These are phyloP conservation scores for Xylaria cubensis DNA, from an alignment of 495 filamentous ascomycete genomes.

Conservation along the genomic window DNA sequence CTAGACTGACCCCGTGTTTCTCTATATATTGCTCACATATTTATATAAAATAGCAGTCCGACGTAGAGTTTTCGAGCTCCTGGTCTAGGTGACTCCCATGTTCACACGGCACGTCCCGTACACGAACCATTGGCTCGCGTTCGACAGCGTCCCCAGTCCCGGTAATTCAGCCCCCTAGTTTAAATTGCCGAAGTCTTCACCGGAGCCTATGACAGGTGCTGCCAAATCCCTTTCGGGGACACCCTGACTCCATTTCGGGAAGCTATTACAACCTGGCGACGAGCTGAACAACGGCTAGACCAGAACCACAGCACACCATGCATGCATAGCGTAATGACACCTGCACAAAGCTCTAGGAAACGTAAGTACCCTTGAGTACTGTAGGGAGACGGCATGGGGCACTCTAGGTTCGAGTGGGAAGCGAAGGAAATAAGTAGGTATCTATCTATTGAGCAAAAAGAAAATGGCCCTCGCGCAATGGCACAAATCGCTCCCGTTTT, in stretches of 20 bases:
- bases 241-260: conserved; percentile 12
- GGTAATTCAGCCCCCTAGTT: conserved; percentile 10
- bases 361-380: too few relatives aligned
- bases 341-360: not conserved
- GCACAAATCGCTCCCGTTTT: not conserved
- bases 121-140: conserved; percentile 2
- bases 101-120: conserved; percentile 10
- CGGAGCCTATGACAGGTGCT: not conserved
- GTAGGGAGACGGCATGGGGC: not conserved
- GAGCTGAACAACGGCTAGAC: conserved; percentile 21
- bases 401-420: not conserved
- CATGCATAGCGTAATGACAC: conserved; percentile 19
- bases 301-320: not conserved
- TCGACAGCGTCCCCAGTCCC: not conserved
- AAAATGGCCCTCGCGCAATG: conserved; percentile 14
- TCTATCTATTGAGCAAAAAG: not conserved
- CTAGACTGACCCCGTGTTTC: not conserved
- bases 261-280: not conserved
- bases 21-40: not conserved
- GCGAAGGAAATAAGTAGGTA: not conserved
- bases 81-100: not conserved
- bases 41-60: not conserved
- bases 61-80: not conserved
- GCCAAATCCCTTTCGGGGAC: conserved; percentile 22
- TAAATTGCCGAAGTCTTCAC: conserved; percentile 8